Conservation (phyloP, 192 early-diverging fungal species). For the Coemansia sp. region DNA sequence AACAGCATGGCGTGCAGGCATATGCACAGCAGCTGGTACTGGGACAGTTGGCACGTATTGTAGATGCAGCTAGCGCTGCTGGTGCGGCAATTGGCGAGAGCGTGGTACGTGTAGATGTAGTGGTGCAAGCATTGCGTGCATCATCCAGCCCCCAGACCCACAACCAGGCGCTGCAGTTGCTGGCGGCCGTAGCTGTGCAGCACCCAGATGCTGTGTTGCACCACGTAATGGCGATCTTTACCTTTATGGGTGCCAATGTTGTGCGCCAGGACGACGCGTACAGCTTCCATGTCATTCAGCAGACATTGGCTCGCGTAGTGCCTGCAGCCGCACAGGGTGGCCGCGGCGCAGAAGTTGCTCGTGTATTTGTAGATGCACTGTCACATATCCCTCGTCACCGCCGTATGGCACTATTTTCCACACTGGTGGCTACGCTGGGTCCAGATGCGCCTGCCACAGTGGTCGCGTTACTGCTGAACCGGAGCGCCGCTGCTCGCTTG, state of each 20-base stretch:
- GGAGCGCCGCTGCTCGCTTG: conserved; percentile 62
- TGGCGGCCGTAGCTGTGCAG: conserved; percentile 79
- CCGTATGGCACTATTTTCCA: conserved; percentile 80
- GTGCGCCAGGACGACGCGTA: conserved; percentile 96
- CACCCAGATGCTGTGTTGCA: conserved; percentile 83
- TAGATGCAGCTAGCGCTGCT: conserved; percentile 35
- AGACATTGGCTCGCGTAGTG: conserved; percentile 82
- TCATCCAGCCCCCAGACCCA: conserved; percentile 94
- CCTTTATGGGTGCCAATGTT: conserved; percentile 95
- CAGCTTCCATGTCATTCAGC: conserved; percentile 91
- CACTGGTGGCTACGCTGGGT: conserved; percentile 79
- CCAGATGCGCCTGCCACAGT: conserved; percentile 68
- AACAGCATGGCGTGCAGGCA: conserved; percentile 55
- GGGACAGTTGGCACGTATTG: conserved; percentile 59
- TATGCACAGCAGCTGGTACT: conserved; percentile 88
- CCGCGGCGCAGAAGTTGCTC: conserved; percentile 31
- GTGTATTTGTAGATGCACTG: conserved; percentile 89
- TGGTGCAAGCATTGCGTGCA: conserved; percentile 84
- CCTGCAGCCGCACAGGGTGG: conserved; percentile 54
- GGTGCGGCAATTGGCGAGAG: conserved; percentile 49
- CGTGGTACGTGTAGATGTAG: conserved; percentile 75
- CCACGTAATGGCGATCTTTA: conserved; percentile 96
- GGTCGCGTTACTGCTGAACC: conserved; percentile 70
- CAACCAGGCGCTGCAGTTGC: conserved; percentile 80
- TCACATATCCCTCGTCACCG: conserved; percentile 91